Conservation (phyloP, 2,329 filamentous ascomycete species). For the Thelonectria discophora region DNA sequence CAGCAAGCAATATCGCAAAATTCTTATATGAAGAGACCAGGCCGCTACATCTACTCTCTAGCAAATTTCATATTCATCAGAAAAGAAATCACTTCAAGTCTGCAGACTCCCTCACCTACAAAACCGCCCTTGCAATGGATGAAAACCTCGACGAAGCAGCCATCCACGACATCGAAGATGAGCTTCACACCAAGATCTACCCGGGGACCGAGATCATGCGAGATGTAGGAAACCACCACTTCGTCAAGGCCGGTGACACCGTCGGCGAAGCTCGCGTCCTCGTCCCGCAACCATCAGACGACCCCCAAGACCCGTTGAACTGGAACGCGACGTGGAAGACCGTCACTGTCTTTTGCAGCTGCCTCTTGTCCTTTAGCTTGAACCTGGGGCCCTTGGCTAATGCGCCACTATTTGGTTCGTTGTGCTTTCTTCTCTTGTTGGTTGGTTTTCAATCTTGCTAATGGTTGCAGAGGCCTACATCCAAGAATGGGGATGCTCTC, state of each 20-base stretch:
- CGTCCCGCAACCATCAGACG: constrained; percentile 19
- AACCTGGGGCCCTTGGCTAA: constrained; percentile 17
- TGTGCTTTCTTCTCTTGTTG: neutral
- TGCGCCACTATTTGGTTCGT: constrained; percentile 16
- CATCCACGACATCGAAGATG: constrained; percentile 22
- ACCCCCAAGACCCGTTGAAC: constrained; percentile 18
- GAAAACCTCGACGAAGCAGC: constrained; percentile 19
- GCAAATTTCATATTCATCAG: too few relatives aligned
- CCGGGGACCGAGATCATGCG: constrained; percentile 20
- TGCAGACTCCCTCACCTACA: too few relatives aligned
- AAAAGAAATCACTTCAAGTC: neutral
- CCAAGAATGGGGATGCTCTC: constrained; percentile 13
- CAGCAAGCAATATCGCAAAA: neutral
- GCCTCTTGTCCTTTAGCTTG: constrained; percentile 17
- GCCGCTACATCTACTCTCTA: neutral
- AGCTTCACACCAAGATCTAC: constrained; percentile 20
- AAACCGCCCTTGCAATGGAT: neutral
- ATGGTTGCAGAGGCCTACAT: constrained; percentile 17
- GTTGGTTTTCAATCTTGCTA: neutral
- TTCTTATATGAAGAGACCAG: neutral
- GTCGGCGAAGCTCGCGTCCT: constrained; percentile 20
- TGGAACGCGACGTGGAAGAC: constrained; percentile 22
- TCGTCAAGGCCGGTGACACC: constrained; percentile 17
- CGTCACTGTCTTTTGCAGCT: constrained; percentile 14
- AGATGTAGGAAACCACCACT: constrained; percentile 19